Evolutionary conservation across 306 rosid species (phyloP).

Genomic region (Casuarina glauca): DNA sequence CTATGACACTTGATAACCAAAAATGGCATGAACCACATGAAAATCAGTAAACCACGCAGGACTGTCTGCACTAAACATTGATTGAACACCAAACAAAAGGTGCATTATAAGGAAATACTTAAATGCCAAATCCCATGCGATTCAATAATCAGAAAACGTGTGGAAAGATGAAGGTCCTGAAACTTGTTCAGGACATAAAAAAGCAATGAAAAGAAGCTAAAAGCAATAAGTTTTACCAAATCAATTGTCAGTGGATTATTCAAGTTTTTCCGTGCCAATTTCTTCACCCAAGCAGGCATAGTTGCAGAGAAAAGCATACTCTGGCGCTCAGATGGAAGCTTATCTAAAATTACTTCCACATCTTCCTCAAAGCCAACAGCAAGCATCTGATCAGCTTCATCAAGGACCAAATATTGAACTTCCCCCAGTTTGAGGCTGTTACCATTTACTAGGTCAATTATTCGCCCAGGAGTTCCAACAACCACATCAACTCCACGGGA

Average conservation of each 20-base stretch:
- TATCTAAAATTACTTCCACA: conserved; percentile 80
- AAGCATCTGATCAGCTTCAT: conserved; percentile 99
- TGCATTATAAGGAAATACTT: background rate
- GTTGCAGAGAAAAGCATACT: conserved; percentile 99
- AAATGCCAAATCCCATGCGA: background rate
- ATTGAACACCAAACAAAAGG: background rate
- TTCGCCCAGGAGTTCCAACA: conserved; percentile 96
- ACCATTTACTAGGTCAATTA: conserved; percentile 88
- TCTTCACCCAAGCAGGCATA: conserved; percentile 94
- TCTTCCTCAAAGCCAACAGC: conserved; percentile 99
- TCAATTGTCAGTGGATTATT: conserved; percentile 89
- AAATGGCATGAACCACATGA: background rate
- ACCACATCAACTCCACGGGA: conserved; percentile 97
- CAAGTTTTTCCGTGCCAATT: conserved; percentile 79
- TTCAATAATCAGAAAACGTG: background rate
- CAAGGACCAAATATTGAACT: conserved; percentile 83
- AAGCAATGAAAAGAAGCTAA: background rate
- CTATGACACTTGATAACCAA: background rate
- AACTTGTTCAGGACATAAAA: background rate
- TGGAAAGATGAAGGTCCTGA: background rate
- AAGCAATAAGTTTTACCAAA: conserved; percentile 58
- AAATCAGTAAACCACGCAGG: background rate
- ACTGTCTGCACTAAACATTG: background rate
- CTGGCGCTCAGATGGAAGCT: conserved; percentile 75
- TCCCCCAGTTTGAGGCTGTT: conserved; percentile 78